Base-by-base conservation (phyloP, 768 basidiomycete species). In the Mycena haematopus region DNA sequence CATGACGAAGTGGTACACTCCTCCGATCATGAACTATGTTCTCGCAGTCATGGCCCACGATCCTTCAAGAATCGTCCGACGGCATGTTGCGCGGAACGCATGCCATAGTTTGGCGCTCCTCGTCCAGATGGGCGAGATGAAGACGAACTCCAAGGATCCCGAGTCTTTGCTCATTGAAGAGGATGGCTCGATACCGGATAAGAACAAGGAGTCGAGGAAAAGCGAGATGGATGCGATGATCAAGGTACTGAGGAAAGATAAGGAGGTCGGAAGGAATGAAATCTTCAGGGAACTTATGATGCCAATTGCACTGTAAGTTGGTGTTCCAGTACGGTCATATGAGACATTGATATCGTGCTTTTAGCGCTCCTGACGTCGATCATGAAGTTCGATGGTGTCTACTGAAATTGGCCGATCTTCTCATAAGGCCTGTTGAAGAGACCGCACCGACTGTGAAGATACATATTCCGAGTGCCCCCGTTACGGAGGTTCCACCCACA, bases 101-200 rank as follows among this genome's bases (percentile, higher is more conserved):
- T 92, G 92, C 69, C 91, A 95, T 68, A 93, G 95, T 62, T 80
- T 99, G 63, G 90, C 93, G 9, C 78, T 97, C 10, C 77, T 96
- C 38, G 89, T 92, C 3, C 88, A 91, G 38, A 89, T 98, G 82
- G 95, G 95, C 56, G 95, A 96, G 70, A 89, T 99, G 82, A 92
- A 89, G 76, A 81, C 86, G 15, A 80, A 81, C 53, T 68, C 83
- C 45, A 94, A 92, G 73, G 92, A 95, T 62, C 74, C 85, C 0
- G 91, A 93, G 66, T 83, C 90, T 6, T 74, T 95, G 29, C 81
- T 95, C 14, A 92, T 95, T 47, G 93, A 95, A 74, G 93, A 95
- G 71, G 92, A 95, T 67, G 92, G 92, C 7, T 86, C 83, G 58
- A 80, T 81, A 10, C 86, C 84, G 24, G 88, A 89, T 70, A 90